These are phyloP conservation scores for Prosopis cineraria DNA, from an alignment of 306 rosid species.

Conservation along the genomic window DNA sequence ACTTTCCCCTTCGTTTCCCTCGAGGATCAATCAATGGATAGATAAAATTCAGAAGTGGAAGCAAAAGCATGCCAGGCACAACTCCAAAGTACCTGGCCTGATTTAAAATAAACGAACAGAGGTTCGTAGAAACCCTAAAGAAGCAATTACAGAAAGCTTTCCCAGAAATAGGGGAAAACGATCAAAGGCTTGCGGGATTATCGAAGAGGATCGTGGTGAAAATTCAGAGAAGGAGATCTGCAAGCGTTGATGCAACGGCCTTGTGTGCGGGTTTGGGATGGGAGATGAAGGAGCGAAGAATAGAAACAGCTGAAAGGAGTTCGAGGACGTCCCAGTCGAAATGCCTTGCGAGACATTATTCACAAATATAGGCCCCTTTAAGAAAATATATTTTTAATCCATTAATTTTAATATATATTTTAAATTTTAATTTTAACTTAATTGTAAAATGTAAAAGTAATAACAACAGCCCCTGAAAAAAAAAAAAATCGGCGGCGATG, in stretches of 20 bases:
- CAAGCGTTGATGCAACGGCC: conserved; percentile 28
- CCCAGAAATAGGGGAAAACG: background rate
- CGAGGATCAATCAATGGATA: conserved; percentile 33
- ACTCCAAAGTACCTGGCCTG: conserved; percentile 45
- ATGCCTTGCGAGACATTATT: conserved; percentile 28
- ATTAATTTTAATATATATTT: background rate
- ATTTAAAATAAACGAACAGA: background rate
- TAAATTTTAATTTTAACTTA: background rate
- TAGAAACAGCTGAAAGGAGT: conserved; percentile 26
- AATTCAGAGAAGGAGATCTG: conserved; percentile 45
- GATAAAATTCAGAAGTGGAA: conserved; percentile 15
- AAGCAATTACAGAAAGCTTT: conserved; percentile 23
- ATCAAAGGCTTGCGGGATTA: conserved; percentile 17
- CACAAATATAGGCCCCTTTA: conserved; percentile 25
- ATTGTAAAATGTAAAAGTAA: background rate
- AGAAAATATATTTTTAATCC: conserved; percentile 1
- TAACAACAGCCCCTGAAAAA: too few species aligned
- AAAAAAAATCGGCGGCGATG: too few species aligned
- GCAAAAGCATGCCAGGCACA: background rate
- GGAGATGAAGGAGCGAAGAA: conserved; percentile 27
- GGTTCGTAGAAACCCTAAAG: conserved; percentile 61
- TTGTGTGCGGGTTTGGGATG: conserved; percentile 50
- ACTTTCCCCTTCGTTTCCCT: conserved; percentile 3
- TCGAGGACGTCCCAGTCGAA: conserved; percentile 25
- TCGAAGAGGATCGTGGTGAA: conserved; percentile 33